Base-by-base conservation (phyloP, 2,329 filamentous ascomycete genomes). In the Thielaviopsis cerberus region DNA sequence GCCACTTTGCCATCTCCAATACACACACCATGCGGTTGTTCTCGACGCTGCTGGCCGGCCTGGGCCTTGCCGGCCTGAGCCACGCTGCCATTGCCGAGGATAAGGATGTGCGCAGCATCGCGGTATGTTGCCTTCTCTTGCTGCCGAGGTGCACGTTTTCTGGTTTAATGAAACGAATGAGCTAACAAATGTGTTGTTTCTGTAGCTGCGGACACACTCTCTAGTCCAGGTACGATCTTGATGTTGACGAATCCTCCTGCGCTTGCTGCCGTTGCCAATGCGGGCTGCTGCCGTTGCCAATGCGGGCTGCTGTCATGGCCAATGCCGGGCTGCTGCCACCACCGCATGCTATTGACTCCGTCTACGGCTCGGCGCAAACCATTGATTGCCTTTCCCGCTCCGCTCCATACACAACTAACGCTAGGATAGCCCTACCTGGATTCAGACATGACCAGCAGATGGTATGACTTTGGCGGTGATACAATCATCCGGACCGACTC, bases 401-500 rank as follows among this genome's bases (percentile, higher is more conserved):
- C n/a, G n/a, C n/a, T 17, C 15, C 20, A 20, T 2, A 20, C 15
- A 48, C 25, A 34, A 58, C 63, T 64, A 53, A 62, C 61, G 57
- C 48, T 58, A 63, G 57, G n/a, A 63, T 68, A 96, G 86, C 92
- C 92, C 62, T 98, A 96, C 73, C 82, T 98, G 65, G 92, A 98
- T 73, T 92, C 89, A 61, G 92, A 97, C 71, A 90, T 97, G 84
- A 86, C 94, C 74, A 95, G 88, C 74, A 85, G 92, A 69, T 98
- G 92, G 91, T 98, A 91, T 73, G 92, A 98, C 74, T 98, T 94
- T 79, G 92, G 92, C 69, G 92, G 91, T 68, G 89, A 95, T 73
- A 88, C 91, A 48, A 84, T 98, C 66, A 79, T 96, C 66, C 76
- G 81, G 65, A 82, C 81, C 63, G 81, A 84, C 68, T 78, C 78